Evolutionary conservation across 371 early-diverging fungal species (phyloP).

Genomic region (Fennellomyces sp.): DNA sequence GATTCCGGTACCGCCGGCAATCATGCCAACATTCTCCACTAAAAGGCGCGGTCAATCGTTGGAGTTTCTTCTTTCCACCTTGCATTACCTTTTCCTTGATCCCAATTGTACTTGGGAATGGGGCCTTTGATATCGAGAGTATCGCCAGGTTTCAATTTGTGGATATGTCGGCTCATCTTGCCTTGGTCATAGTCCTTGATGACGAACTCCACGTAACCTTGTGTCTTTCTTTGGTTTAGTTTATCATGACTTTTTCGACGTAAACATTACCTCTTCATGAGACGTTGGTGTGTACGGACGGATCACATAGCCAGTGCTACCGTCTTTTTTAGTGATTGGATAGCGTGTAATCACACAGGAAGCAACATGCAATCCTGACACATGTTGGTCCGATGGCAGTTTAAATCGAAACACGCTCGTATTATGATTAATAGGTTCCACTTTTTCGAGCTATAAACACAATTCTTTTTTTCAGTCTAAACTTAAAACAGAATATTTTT

Average conservation of each 20-base stretch:
- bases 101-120: slow-evolving; percentile 81
- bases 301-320: slow-evolving; percentile 65
- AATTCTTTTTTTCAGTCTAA: no score
- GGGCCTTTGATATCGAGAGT: slow-evolving; percentile 90
- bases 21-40: slow-evolving; percentile 81
- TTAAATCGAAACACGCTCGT: slow-evolving; percentile 82
- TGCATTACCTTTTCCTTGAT: slow-evolving; percentile 54
- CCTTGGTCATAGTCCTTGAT: slow-evolving; percentile 81
- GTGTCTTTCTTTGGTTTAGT: not conserved
- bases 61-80: not conserved
- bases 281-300: slow-evolving; percentile 95
- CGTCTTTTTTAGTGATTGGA: slow-evolving; percentile 63
- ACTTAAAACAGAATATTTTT: no score
- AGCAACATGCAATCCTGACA: slow-evolving; percentile 75
- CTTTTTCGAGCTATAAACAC: slow-evolving; percentile 48
- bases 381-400: slow-evolving; percentile 67
- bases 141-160: slow-evolving; percentile 83
- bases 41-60: no score
- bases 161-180: slow-evolving; percentile 80
- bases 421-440: slow-evolving; percentile 72
- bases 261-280: slow-evolving; percentile 53
- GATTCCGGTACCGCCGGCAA: slow-evolving; percentile 92
- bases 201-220: slow-evolving; percentile 86
- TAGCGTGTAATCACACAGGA: slow-evolving; percentile 82
- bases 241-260: not conserved